These are phyloP conservation scores for Pestalotiopsis sp. DNA, from an alignment of 2,329 filamentous ascomycete species.

Conservation along the genomic window DNA sequence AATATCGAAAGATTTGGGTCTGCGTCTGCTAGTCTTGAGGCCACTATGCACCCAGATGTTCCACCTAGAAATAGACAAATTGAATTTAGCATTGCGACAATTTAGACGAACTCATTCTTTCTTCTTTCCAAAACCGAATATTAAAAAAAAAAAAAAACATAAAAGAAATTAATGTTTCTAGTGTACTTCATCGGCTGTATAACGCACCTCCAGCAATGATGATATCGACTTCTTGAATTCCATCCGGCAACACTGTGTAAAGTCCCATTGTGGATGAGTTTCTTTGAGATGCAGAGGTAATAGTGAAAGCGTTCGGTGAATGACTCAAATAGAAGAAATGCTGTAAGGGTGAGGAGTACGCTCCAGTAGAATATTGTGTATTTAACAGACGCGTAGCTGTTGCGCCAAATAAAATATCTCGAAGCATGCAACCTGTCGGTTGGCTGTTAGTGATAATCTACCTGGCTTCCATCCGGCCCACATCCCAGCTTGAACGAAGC, in stretches of 20 bases:
- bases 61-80: not conserved
- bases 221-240: not conserved
- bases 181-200: not conserved
- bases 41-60: not conserved
- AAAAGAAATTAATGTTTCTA: not conserved
- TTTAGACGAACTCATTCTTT: not conserved
- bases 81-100: not conserved
- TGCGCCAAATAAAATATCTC: no score
- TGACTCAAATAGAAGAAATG: no score
- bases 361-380: no score
- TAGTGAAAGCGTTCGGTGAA: not conserved
- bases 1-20: not conserved
- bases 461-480: no score
- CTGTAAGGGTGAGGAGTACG: no score
- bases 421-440: no score
- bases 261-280: not conserved
- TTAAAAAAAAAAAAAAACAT: no score
- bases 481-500: no score
- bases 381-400: no score
- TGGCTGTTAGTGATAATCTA: no score
- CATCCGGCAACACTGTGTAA: not conserved
- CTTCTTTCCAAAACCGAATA: not conserved
- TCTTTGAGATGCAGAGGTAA: not conserved
- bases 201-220: not conserved
- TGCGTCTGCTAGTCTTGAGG: conserved; percentile 4